These are phyloP conservation scores for Chrysosporium keratinophilum DNA, from an alignment of 2,329 filamentous ascomycete species.

Conservation along the genomic window DNA sequence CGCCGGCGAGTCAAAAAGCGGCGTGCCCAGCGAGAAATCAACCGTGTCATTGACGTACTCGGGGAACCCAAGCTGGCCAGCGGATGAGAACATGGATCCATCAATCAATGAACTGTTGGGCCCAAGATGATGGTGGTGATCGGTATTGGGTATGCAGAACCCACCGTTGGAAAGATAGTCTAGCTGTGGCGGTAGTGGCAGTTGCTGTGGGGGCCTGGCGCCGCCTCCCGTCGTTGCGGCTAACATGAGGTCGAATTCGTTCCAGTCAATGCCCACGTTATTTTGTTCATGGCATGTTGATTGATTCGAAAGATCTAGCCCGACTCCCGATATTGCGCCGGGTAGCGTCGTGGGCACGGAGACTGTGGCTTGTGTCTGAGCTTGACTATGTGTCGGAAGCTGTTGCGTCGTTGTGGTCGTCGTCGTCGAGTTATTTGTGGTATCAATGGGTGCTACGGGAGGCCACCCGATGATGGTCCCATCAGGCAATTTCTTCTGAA, in stretches of 20 bases:
- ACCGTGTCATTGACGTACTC: conserved; percentile 15
- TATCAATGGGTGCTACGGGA: neutral
- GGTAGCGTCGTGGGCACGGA: neutral
- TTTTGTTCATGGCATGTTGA: neutral
- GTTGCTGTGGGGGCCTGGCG: no score
- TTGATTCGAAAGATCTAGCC: conserved; percentile 3
- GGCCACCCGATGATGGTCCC: conserved; percentile 13
- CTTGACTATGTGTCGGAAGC: neutral
- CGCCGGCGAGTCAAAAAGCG: conserved; percentile 3
- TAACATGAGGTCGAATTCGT: conserved; percentile 30
- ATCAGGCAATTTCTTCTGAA: conserved; percentile 14
- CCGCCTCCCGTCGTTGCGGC: conserved; percentile 20
- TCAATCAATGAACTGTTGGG: conserved; percentile 6
- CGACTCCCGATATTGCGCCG: conserved; percentile 1
- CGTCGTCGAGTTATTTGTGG: neutral
- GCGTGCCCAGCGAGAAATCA: conserved; percentile 14
- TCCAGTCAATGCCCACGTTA: conserved; percentile 22
- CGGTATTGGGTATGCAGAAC: conserved; percentile 8
- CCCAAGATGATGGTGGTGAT: conserved; percentile 4
- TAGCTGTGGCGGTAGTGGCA: neutral
- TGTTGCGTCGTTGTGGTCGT: neutral
- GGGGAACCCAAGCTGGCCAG: conserved; percentile 12
- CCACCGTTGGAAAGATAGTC: conserved; percentile 10
- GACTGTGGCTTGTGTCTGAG: neutral
- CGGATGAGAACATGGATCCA: conserved; percentile 12